These are phyloP conservation scores for Starmerella etchellsii DNA, from an alignment of 805 yeast genomes.

Conservation along the genomic window DNA sequence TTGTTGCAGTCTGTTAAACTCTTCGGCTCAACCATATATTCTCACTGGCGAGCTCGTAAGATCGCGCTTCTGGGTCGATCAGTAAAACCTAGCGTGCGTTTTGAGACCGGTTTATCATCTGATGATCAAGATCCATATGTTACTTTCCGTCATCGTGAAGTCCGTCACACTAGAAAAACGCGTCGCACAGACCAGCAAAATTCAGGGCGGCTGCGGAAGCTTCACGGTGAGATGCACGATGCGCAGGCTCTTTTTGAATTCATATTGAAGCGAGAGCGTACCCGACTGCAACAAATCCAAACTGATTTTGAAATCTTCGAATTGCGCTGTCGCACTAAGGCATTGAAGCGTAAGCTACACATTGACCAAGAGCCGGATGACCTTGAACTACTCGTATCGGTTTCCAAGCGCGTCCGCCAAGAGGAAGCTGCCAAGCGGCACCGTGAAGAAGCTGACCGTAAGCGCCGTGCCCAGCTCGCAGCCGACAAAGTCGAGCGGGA, in stretches of 20 bases:
- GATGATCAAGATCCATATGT: conserved; percentile 76
- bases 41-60: conserved; percentile 71
- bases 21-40: conserved; percentile 58
- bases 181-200: conserved; percentile 87
- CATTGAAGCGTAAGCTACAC: conserved; percentile 59
- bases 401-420: conserved; percentile 44
- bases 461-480: conserved; percentile 14
- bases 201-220: conserved; percentile 62
- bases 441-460: conserved; percentile 17
- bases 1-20: conserved; percentile 23
- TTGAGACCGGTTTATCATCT: conserved; percentile 76
- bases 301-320: conserved; percentile 58
- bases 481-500: conserved; percentile 17
- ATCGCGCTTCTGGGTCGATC: conserved; percentile 55
- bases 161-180: conserved; percentile 90
- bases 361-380: conserved; percentile 47
- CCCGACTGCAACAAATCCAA: conserved; percentile 47
- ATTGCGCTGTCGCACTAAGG: conserved; percentile 57
- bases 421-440: conserved; percentile 18
- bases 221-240: conserved; percentile 63
- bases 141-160: conserved; percentile 89
- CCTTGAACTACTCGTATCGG: conserved; percentile 69
- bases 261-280: conserved; percentile 63
- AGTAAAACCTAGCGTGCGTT: conserved; percentile 62
- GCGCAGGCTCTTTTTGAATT: conserved; percentile 57